These are phyloP conservation scores for Globisporangium abappressorium DNA, from an alignment of 352 stramenopile species.

Conservation along the genomic window DNA sequence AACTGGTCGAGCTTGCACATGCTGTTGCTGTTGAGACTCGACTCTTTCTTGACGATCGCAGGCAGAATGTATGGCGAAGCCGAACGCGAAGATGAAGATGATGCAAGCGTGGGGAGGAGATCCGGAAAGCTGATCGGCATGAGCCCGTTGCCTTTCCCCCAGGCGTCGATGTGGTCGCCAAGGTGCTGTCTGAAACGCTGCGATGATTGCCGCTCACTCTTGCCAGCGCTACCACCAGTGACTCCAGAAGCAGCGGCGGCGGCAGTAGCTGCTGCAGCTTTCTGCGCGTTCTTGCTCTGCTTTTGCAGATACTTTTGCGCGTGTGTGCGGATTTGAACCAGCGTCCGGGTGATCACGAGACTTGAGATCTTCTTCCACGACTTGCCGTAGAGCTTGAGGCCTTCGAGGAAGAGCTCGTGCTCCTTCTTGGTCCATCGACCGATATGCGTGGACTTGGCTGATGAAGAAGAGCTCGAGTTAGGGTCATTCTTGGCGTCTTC, in stretches of 20 bases:
- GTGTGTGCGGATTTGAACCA: slow-evolving; percentile 96
- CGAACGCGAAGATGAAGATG: slow-evolving; percentile 6
- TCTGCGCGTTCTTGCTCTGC: slow-evolving; percentile 58
- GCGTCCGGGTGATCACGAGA: slow-evolving; percentile 72
- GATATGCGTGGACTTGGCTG: slow-evolving; percentile 32
- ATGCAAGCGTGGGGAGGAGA: neutral
- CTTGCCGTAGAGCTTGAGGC: slow-evolving; percentile 82
- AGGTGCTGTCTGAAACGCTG: slow-evolving; percentile 8
- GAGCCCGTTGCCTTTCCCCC: slow-evolving; percentile 1
- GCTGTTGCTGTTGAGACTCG: neutral
- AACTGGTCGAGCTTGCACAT: slow-evolving; percentile 50
- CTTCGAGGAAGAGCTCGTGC: slow-evolving; percentile 87
- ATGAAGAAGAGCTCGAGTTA: neutral
- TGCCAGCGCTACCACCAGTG: neutral
- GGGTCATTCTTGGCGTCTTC: neutral
- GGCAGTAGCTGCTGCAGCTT: slow-evolving; percentile 27
- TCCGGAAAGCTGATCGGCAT: slow-evolving; percentile 13
- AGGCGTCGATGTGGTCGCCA: slow-evolving; percentile 13
- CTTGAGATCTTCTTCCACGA: slow-evolving; percentile 91
- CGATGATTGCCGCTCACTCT: neutral
- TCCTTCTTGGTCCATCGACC: slow-evolving; percentile 90
- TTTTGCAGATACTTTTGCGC: slow-evolving; percentile 96
- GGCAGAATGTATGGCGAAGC: slow-evolving; percentile 16
- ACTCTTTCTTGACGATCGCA: slow-evolving; percentile 10
- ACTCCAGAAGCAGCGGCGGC: neutral